Evolutionary conservation across 179 eudicot species (phyloP), one percentile per base, ranked within the genome.

Genomic region (Patellifolia procumbens): DNA sequence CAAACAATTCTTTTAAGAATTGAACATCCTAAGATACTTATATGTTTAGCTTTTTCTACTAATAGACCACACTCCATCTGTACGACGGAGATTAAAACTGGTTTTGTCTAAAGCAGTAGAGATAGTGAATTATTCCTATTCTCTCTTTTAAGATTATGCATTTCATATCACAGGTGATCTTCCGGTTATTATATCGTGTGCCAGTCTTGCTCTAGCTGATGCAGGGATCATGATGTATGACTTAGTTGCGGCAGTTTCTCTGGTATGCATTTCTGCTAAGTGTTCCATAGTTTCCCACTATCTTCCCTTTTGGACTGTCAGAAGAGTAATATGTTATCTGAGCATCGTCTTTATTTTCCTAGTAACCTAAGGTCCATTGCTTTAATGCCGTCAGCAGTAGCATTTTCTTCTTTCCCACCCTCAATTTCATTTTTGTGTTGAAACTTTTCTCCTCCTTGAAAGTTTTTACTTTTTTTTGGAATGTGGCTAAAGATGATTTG

Each of bases 201-300:
- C 98, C 55, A 94, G 97, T 82, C 97, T 94, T 80, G 98, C 98
- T 81, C 82, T 94, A 68, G 97, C 97, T 34, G 97, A 94, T 91
- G 97, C 98, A 19, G 98, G 98, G 83, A 94, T 94, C 73, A 83
- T 89, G 94, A 79, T 94, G 88, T 92, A 92, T 88, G 98, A 94
- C 83, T 83, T 94, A 81, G 90, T 94, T 82, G 85, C 93, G 69
- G 87, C 98, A 51, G 97, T 92, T 69, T 94, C 98, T 72, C 88
- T 92, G 97, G 98, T 94, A 89, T 74, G 91, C 73, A 37, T 77
- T 62, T 75, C 7, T 22, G 15, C 72, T n/a, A 28, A 32, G 68
- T 61, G 4, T 68, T 55, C 60, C 15, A 39, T 64, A 5, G 52
- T 58, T 35, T 34, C 46, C 17, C 67, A 49, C 32, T 56, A 58